Base-by-base conservation (phyloP, 2,329 filamentous ascomycete species). In the Pseudocercospora fijiensis region DNA sequence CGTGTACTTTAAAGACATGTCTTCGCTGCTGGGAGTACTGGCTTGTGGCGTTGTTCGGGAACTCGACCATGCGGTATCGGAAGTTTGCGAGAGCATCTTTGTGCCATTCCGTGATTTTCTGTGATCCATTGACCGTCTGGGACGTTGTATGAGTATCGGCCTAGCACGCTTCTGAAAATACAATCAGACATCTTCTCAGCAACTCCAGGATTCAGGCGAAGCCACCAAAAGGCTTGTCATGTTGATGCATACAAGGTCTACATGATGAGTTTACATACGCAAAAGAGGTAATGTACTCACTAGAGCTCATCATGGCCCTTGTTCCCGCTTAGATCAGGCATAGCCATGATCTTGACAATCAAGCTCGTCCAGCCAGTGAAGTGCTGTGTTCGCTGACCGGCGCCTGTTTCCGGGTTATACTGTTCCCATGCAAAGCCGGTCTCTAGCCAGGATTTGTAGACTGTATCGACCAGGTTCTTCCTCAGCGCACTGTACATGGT, bases 351-450 rank as follows among this genome's bases (percentile, higher is more conserved):
- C 82, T 96, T 97, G 52, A 98, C 93, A 55, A 98, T 91, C 78
- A 98, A 81, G 76, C 92, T 96, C n/a, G 95, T 99, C 95, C 95
- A 99, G 57, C 95, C 95, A 0, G 95, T 97, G 76, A 99, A 99
- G 78, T 98, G 94, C 82, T 97, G 92, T 4, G 93, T 98, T 47
- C 95, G 85, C 82, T 98, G 94, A n/a, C 95, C 95, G 59, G 86
- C 85, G 52, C 95, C 95, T 3, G 91, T 96, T 72, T 96, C 92
- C 0, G 93, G 92, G 76, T 96, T 91, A 78, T 98, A 99, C 80
- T 99, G 95, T 79, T 99, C 95, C 94, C 94, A 99, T 0, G 94
- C 95, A 76, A 98, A 98, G 18, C 94, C 94, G 0, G 95, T 98
- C 74, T 91, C 86, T 75, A 88, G 83, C 94, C 94, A 99, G 76